Percentiles rank a stretch among this genome's conserved stretches.
Conservation (phyloP, 495 filamentous ascomycete genomes). For the Tuber melanosporum region DNA sequence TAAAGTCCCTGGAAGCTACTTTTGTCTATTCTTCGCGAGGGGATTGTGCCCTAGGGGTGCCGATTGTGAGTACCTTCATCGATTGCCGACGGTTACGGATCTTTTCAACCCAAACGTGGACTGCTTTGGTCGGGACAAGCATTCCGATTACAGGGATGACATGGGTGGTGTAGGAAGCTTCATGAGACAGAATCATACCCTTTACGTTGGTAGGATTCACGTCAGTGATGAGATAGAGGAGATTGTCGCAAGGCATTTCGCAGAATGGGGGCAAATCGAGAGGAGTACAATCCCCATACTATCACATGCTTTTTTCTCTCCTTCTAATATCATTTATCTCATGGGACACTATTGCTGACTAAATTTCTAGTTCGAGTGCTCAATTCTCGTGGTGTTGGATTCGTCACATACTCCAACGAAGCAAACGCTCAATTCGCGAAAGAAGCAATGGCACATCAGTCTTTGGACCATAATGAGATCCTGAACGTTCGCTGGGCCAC, state of each 20-base stretch:
- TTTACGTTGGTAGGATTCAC: conserved; percentile 89
- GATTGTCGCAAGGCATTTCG: conserved; percentile 85
- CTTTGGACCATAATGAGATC: conserved; percentile 78
- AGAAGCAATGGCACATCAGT: conserved; percentile 85
- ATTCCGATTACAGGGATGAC: conserved; percentile 81
- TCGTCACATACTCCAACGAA: conserved; percentile 82
- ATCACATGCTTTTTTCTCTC: background rate
- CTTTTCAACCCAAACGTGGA: conserved; percentile 85
- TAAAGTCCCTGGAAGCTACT: conserved; percentile 69
- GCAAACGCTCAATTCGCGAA: conserved; percentile 85
- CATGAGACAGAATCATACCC: conserved; percentile 80
- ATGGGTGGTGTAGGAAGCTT: conserved; percentile 95
- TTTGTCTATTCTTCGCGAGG: conserved; percentile 85
- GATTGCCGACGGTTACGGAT: conserved; percentile 74
- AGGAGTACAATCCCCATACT: conserved; percentile 48
- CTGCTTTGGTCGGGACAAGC: conserved; percentile 86
- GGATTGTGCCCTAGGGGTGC: conserved; percentile 77
- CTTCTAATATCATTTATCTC: background rate
- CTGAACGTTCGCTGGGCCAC: conserved; percentile 97
- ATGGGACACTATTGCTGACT: conserved; percentile 16
- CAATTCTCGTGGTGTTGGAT: conserved; percentile 82
- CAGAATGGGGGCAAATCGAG: conserved; percentile 89
- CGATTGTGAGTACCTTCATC: conserved; percentile 92
- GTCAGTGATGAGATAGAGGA: conserved; percentile 98
- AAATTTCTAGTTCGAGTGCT: conserved; percentile 59